Evolutionary conservation across 768 basidiomycete genomes (phyloP).

Genomic region (Coprinopsis cinerea): DNA sequence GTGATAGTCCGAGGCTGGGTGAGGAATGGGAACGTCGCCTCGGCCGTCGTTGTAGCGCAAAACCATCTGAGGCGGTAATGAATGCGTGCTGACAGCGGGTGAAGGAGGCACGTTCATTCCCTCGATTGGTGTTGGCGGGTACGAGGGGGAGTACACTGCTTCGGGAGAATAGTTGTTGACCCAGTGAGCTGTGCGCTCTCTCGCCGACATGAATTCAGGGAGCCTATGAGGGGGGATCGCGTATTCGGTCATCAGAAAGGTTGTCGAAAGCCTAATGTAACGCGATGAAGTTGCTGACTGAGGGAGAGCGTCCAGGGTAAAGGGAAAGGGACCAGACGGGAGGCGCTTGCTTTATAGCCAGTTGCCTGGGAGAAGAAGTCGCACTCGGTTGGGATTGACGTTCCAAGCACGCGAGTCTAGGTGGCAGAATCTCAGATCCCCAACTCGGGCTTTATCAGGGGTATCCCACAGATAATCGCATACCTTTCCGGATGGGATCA

Average conservation of each 20-base stretch:
- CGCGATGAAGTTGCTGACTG: conserved; percentile 9
- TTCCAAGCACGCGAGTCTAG: conserved; percentile 13
- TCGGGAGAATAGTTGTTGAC: conserved; percentile 38
- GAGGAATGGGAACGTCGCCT: conserved; percentile 59
- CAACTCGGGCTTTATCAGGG: conserved; percentile 25
- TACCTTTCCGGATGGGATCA: conserved; percentile 34
- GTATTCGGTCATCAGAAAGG: conserved; percentile 55
- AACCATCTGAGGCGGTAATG: conserved; percentile 67
- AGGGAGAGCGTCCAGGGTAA: conserved; percentile 15
- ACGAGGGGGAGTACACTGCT: conserved; percentile 52
- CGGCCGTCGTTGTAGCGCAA: conserved; percentile 62
- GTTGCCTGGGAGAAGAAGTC: conserved; percentile 24
- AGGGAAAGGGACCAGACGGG: conserved; percentile 18
- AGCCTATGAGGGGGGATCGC: conserved; percentile 52
- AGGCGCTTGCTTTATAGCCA: conserved; percentile 15
- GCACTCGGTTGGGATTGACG: conserved; percentile 26
- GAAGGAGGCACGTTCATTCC: conserved; percentile 39
- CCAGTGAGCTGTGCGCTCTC: conserved; percentile 63
- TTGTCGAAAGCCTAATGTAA: conserved; percentile 5
- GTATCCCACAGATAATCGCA: conserved; percentile 30
- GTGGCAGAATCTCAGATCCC: conserved; percentile 20
- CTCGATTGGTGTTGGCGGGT: conserved; percentile 46
- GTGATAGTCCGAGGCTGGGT: conserved; percentile 21
- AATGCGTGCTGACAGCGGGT: conserved; percentile 43
- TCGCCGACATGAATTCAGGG: conserved; percentile 51